Percentiles rank a stretch among this genome's conserved stretches.
These are phyloP conservation scores for Nematocida parisii DNA, from an alignment of 371 early-diverging fungal genomes.

Conservation along the genomic window DNA sequence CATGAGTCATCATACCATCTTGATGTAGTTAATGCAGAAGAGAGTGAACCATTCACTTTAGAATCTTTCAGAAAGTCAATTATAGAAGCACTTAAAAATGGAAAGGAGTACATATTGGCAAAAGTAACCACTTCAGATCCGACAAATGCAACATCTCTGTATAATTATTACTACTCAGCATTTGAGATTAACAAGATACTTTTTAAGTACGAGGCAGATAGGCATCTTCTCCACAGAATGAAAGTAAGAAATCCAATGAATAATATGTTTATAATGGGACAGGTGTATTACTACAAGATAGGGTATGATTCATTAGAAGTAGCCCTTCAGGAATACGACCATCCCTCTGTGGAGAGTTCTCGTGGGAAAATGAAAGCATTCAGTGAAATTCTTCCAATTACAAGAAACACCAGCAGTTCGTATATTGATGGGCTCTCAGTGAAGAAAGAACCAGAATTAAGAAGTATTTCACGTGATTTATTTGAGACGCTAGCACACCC, in stretches of 20 bases:
- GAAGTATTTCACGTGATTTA: slow-evolving; percentile 54
- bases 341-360: slow-evolving; percentile 50
- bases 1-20: slow-evolving; percentile 50
- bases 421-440: neutral
- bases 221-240: slow-evolving; percentile 74
- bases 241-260: slow-evolving; percentile 77
- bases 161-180: slow-evolving; percentile 75
- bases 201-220: slow-evolving; percentile 73
- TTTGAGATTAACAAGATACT: slow-evolving; percentile 78
- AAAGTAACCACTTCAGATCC: slow-evolving; percentile 77
- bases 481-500: slow-evolving; percentile 34
- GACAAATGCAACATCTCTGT: slow-evolving; percentile 70
- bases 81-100: slow-evolving; percentile 71
- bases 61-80: slow-evolving; percentile 74
- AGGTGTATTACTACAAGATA: slow-evolving; percentile 74
- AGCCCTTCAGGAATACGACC: slow-evolving; percentile 68
- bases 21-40: slow-evolving; percentile 72
- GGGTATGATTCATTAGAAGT: slow-evolving; percentile 64
- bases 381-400: slow-evolving; percentile 26
- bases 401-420: neutral
- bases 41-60: slow-evolving; percentile 77
- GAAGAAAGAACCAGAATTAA: slow-evolving; percentile 28
- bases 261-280: slow-evolving; percentile 76
- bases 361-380: slow-evolving; percentile 48
- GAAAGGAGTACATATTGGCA: slow-evolving; percentile 76